Evolutionary conservation across 306 rosid species (phyloP), one percentile per base, ranked within the genome.

Genomic region (Acacia confusa): DNA sequence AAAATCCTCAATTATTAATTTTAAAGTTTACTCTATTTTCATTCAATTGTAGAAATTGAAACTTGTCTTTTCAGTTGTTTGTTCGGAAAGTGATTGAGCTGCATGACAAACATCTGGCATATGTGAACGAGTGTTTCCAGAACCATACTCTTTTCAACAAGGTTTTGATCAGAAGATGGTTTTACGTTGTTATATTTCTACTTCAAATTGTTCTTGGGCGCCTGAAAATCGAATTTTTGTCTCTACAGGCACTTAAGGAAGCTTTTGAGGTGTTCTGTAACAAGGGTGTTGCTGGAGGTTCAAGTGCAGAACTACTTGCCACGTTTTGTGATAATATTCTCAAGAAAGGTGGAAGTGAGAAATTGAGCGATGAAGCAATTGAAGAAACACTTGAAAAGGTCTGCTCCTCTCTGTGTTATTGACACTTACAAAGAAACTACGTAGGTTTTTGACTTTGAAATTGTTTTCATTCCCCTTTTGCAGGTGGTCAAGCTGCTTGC

Each of bases 321-420:
- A 91, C 95, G n/a, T 94, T 95, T 70, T 92, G 97, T 74, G 98
- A 95, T 81, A 92, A 95, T 74, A 91, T 95, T 74, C 95, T 92
- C 34, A 92, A 95, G 90, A 95, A 95, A 85, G 98, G 98, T 61
- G 97, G 97, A 53, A 92, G 97, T 81, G 98, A 91, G 86, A 95
- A 92, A 81, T 83, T 92, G 87, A 95, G 97, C 48, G 95, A 92
- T 67, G 98, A 95, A 84, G 98, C 97, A 24, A 90, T 95, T 32
- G 98, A 95, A 83, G 97, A 92, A 87, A 92, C 97, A 58, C 96
- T 92, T 72, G 98, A 91, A 84, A 94, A 94, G 97, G 98, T 94
- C 74, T 78, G 58, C 45, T 36, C 47, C 72, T 45, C 43, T 85
- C 52, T 43, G 6, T 61, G 74, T 83, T 77, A 38, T 74, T 15